Evolutionary conservation across 2,329 filamentous ascomycete genomes (phyloP), one percentile per base, ranked within the genome.

Genomic region (Hypoxylon sp.): DNA sequence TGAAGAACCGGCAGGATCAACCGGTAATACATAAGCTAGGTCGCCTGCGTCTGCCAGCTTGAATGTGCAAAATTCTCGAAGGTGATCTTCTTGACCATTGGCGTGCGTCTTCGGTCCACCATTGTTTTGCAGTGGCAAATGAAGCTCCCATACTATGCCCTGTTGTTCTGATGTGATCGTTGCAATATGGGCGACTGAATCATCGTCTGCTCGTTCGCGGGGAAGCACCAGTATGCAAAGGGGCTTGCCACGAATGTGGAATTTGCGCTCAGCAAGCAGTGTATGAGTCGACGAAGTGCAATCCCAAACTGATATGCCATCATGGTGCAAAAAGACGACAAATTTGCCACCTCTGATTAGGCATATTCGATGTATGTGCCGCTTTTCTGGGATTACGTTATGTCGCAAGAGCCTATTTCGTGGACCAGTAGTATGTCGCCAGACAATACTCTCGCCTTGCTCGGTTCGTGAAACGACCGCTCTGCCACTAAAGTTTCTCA

Each of bases 401-500:
- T 89, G 84, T 4, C 86, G 82, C 29, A 81, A 73, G 7, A 94
- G 75, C 7, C 76, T 80, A 37, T 80, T 78, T 20, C 78, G 77
- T 40, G 75, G 73, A 29, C 74, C 74, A 17, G 77, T 70, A 44
- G 77, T 73, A 67, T 95, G 89, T 55, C 82, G 84, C 92, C 92
- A 97, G 2, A 97, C 81, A 59, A 93, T 85, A 49, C 86, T 87
- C 68, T 96, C 90, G 52, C 90, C 89, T 31, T 86, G 78, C 51
- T 84, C 79, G 0, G 92, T 96, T 41, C 90, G 81, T 5, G 92
- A 96, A 21, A 96, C 84, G 31, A 96, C 77, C 3, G 90, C 88
- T 57, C 84, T 81, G 6, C 91, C 92, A 63, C 86, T 89, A 31
- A 88, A 89, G 64, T 92, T 95, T 54, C 91, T 87, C 34, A 95